Base-by-base conservation (phyloP, 768 basidiomycete species). In the Xerocomellus chrysenteron region DNA sequence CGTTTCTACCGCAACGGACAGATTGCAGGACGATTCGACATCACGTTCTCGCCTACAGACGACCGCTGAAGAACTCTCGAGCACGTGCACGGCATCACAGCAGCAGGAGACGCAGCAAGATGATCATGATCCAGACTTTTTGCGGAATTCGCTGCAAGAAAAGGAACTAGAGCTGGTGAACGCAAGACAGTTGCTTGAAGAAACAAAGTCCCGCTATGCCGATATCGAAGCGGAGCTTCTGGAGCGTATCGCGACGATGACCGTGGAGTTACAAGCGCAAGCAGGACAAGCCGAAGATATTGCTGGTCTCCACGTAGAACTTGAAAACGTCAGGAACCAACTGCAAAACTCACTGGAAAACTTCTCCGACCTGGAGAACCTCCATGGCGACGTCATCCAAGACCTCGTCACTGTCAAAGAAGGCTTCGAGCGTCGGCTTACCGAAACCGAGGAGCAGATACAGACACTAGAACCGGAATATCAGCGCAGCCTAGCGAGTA, bases 131-230 rank as follows among this genome's bases (percentile, higher is more conserved):
- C 65, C 70, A 50, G 76, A 80, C 45, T 64, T 72, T 21, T 54
- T 82, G 24, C 74, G 74, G 48, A 61, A 64, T 17, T 77, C 67
- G 39, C 68, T 82, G n/a, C 63, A 68, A 10, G 67, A 74, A 32
- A 71, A 66, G 32, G 67, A 67, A 40, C 66, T 64, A 44, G 68
- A 76, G 19, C 57, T 82, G 32, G 68, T 72, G 39, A 67, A 74
- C 35, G 65, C 77, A 12, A 73, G 68, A 55, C 67, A 66, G 14
- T 65, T 67, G 9, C 67, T 75, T 41, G 64, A 69, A 33, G 73
- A 74, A 10, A 64, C 68, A n/a, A 68, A 71, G 49, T 67, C 58
- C n/a, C 62, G 74, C 19, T 72, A 77, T 52, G 62, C 71, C 5
- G 69, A 68, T 43, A 63, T 65, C 7, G 59, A 79, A 26, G 66